A percentile compares a stretch with the other conserved stretches of the same genome.
These are phyloP conservation scores for Asterionellopsis glacialis DNA, from an alignment of 108 stramenopile genomes.

Conservation along the genomic window DNA sequence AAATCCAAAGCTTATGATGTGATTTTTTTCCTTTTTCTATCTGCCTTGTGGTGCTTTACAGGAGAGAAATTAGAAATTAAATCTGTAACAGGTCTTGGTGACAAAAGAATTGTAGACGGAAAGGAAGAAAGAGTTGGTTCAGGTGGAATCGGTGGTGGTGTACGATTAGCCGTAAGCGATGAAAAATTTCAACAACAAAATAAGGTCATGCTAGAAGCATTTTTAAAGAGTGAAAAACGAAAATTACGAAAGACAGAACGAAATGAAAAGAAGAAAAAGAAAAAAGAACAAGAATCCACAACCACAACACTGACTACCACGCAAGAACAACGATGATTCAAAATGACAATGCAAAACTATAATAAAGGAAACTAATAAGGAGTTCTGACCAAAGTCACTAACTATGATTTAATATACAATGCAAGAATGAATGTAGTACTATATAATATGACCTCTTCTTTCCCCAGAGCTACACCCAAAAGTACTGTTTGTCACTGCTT, in stretches of 20 bases:
- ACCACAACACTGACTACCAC: too few relatives aligned
- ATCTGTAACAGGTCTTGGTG: slow-evolving; percentile 43
- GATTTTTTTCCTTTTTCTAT: neutral
- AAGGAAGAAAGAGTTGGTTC: slow-evolving; percentile 51
- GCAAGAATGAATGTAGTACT: too few relatives aligned
- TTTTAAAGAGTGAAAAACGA: slow-evolving; percentile 40
- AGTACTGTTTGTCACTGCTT: too few relatives aligned
- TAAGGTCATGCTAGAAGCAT: slow-evolving; percentile 54
- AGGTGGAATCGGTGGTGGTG: slow-evolving; percentile 66
- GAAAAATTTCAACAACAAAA: slow-evolving; percentile 51
- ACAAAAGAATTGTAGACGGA: slow-evolving; percentile 34
- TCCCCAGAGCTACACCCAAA: too few relatives aligned
- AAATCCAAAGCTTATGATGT: neutral
- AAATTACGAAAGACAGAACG: slow-evolving; percentile 6
- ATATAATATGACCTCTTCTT: too few relatives aligned
- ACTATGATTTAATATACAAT: too few relatives aligned
- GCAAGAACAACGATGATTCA: too few relatives aligned
- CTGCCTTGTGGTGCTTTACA: slow-evolving; percentile 1
- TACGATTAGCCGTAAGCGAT: slow-evolving; percentile 62
- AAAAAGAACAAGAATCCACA: slow-evolving; percentile 25
- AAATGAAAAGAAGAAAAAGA: slow-evolving; percentile 7
- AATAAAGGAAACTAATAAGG: too few relatives aligned
- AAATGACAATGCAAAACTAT: too few relatives aligned
- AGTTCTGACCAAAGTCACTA: too few relatives aligned
- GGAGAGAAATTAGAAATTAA: slow-evolving; percentile 44